Base-by-base conservation (phyloP, 1,284 basidiomycete species). In the Lentinus polychrous region DNA sequence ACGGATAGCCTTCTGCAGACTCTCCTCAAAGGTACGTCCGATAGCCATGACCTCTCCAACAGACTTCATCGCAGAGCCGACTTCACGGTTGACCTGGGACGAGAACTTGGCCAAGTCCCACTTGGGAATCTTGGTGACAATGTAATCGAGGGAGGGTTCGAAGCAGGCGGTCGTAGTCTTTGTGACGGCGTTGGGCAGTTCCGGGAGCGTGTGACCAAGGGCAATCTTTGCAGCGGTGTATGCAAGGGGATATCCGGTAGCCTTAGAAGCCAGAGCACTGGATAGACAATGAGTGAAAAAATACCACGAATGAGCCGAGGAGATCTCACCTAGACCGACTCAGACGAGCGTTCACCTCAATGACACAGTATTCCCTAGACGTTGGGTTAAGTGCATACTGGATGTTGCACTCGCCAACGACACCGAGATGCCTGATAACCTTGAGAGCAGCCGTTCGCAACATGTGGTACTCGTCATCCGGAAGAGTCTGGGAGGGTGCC, bases 31-130 rank as follows among this genome's bases (percentile, higher is more conserved):
- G 1, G 96, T 99, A 57, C 96, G 88, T 42, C 96, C 96, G 58
- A 99, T 98, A 55, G 95, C 95, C 96, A 99, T 99, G 60, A 99
- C 95, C 68, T 99, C 96, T 53, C 96, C 96, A 51, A 99, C 96
- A 20, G 91, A 94, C 72, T 99, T 99, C 96, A 99, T 99, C 22
- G 93, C 83, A 2, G 94, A 98, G 34, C 96, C 95, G 46, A 99
- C 85, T 64, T 94, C 86, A 52, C 95, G 87, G 66, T 96, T 88
- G 51, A 99, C 96, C 63, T 97, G 94, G 2, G 75, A 70, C 15
- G 84, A 86, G 78, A 99, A 98, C 72, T 99, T 99, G 58, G 94
- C 93, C 53, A 99, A 74, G 70, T 99, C 96, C 94, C 96, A 99
- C 70, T 98, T 98, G 58, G 96, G 96, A 59, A 99, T 99, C 75